Evolutionary conservation across 768 basidiomycete species (phyloP).

Genomic region (Rhodocollybia butyracea): DNA sequence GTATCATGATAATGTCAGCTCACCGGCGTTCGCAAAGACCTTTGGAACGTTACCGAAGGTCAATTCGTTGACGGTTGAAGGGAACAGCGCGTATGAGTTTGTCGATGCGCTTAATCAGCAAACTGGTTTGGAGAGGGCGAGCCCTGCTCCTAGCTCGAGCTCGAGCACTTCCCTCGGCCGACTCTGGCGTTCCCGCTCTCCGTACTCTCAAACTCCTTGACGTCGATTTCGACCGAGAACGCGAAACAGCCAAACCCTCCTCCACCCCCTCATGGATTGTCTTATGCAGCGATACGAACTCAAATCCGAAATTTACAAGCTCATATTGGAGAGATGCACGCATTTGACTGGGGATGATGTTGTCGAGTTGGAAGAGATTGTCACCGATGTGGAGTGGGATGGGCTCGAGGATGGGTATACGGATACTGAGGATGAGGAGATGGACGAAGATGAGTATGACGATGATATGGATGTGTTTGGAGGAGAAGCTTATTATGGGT

Average conservation of each 20-base stretch:
- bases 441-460: conserved; percentile 1
- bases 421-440: conserved; percentile 6
- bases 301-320: conserved; percentile 6
- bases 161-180: background rate
- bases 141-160: background rate
- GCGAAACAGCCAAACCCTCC: background rate
- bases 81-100: conserved; percentile 18
- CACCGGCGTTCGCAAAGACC: conserved; percentile 18
- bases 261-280: conserved; percentile 4
- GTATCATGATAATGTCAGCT: conserved; percentile 16
- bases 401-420: background rate
- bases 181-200: conserved; percentile 6
- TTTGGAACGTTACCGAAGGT: conserved; percentile 28
- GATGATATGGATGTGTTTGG: background rate
- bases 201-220: conserved; percentile 2
- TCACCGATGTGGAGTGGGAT: conserved; percentile 9
- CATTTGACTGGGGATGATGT: conserved; percentile 27
- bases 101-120: conserved; percentile 18
- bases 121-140: background rate
- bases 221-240: conserved; percentile 6
- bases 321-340: background rate
- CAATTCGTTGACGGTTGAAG: conserved; percentile 20
- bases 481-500: conserved; percentile 1
- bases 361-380: conserved; percentile 16
- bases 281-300: conserved; percentile 7